Evolutionary conservation across 495 filamentous ascomycete species (phyloP), one percentile per base, ranked within the genome.

Genomic region (Penicillium cosmopolitanum): DNA sequence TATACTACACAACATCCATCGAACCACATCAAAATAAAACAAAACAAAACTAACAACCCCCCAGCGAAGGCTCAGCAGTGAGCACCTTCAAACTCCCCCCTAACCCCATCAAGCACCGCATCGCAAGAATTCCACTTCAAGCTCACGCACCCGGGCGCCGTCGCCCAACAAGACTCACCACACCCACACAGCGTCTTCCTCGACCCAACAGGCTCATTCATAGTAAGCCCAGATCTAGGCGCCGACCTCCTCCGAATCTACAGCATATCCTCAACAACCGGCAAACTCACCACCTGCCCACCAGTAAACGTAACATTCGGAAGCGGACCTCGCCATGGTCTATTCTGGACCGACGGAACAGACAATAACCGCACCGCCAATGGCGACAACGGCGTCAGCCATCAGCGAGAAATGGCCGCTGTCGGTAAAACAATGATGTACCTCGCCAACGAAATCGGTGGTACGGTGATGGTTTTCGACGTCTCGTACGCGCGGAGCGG

Each of bases 171-270:
- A 75, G 80, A 86, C 7, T 74, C 77, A 4, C 77, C 90, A n/a
- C 89, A 89, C 65, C 88, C 89, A 10, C 90, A 94, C 63, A 73
- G 89, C 54, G 84, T 82, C 31, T 64, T 91, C 61, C 67, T 92
- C 23, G 90, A 94, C 66, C 90, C 90, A 15, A 87, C 86, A 0
- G 84, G 79, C 1, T 65, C 75, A 21, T 93, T 84, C 73, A 63
- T 90, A 16, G 59, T 92, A 0, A 78, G 85, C 8, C 88, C 90
- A 10, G 90, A 94, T 57, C 76, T 94, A 6, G 89, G 90, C 50
- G 79, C 85, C 16, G 90, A 94, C 64, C 64, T 87, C n/a, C 59
- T 92, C 44, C 86, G 84, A 54, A 72, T 92, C 42, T 91, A 85
- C 71, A 62, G 66, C 28, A 83, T 88, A 57, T 72, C 86, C 54